Conservation (phyloP, 768 basidiomycete species). For the Boletus sp. region DNA sequence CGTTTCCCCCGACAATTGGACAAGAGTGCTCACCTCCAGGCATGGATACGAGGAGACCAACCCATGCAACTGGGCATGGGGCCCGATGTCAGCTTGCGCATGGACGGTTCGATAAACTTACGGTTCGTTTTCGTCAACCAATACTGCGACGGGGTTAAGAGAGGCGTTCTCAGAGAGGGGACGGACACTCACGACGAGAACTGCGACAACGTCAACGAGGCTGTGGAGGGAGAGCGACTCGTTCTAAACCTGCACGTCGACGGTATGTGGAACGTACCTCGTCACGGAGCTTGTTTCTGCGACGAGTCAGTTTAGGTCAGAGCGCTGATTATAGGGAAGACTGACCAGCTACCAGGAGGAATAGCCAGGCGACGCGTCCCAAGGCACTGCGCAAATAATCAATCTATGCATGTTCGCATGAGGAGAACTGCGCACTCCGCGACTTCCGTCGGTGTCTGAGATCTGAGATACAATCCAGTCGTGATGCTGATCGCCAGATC, state of each 20-base stretch:
- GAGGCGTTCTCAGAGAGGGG: not conserved
- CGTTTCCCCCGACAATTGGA: too few species aligned
- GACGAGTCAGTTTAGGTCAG: not conserved
- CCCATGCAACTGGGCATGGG: slow-evolving; percentile 10
- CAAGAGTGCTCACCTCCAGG: slow-evolving; percentile 15
- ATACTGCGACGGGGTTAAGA: slow-evolving; percentile 5
- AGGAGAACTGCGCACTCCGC: slow-evolving; percentile 5
- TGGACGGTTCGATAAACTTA: not conserved
- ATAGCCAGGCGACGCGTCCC: not conserved
- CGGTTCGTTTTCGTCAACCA: slow-evolving; percentile 14
- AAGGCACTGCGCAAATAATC: slow-evolving; percentile 2
- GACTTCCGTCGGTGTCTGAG: not conserved
- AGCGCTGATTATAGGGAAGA: not conserved
- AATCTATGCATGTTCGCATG: not conserved
- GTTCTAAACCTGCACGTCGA: not conserved
- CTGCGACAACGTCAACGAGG: slow-evolving; percentile 1
- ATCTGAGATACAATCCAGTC: slow-evolving; percentile 8
- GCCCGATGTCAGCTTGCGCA: not conserved
- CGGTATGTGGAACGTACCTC: slow-evolving; percentile 5
- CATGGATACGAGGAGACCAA: slow-evolving; percentile 12
- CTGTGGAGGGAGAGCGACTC: not conserved
- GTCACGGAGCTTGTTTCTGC: slow-evolving; percentile 15
- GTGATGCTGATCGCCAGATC: slow-evolving; percentile 14
- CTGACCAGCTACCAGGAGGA: slow-evolving; percentile 11
- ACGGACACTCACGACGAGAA: slow-evolving; percentile 12